Base-by-base conservation (phyloP, 2,329 filamentous ascomycete species). In the Ophiostoma sp. region DNA sequence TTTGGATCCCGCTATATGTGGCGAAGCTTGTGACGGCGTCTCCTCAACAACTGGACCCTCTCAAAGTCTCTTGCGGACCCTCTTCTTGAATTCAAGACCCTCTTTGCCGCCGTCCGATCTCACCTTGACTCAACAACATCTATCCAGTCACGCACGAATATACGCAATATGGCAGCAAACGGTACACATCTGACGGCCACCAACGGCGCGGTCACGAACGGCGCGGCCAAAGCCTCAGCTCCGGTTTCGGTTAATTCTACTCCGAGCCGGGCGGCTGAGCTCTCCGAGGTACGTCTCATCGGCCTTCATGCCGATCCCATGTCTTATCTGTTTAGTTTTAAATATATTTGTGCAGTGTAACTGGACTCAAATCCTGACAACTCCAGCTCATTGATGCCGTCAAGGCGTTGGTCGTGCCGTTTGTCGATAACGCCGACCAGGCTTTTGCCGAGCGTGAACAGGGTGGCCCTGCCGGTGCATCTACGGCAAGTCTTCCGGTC, bases 401-500 rank as follows among this genome's bases (percentile, higher is more conserved):
- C 65, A 85, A 89, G 77, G 79, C 82, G 8, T 81, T 92, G 67
- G 84, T 93, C 69, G 79, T 92, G 27, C 87, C 88, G 0, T 93
- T 90, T 76, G 87, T 94, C 73, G 83, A 81, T 70, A 81, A 83
- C n/a, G 89, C 90, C 55, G 90, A 93, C 77, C 82, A 88, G 68
- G 84, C 87, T 27, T 80, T 82, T 2, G 75, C 78, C 6, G 81
- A 79, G 52, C 87, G 84, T 72, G 81, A 78, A 66, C 79, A 82
- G 0, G 87, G 87, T 38, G 81, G 84, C 18, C 79, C 83, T 27
- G 73, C 78, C 6, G 75, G 77, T 11, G 73, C 82, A 18, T 74
- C 79, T 3, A 74, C 78, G 7, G 74, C 78, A n/a, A 70, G 77
- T 5, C 71, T 77, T 38, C 71, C 71, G 81, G 79, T 18, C 76